Base-by-base conservation (phyloP, 768 basidiomycete species). In the Agrocybe praecox region DNA sequence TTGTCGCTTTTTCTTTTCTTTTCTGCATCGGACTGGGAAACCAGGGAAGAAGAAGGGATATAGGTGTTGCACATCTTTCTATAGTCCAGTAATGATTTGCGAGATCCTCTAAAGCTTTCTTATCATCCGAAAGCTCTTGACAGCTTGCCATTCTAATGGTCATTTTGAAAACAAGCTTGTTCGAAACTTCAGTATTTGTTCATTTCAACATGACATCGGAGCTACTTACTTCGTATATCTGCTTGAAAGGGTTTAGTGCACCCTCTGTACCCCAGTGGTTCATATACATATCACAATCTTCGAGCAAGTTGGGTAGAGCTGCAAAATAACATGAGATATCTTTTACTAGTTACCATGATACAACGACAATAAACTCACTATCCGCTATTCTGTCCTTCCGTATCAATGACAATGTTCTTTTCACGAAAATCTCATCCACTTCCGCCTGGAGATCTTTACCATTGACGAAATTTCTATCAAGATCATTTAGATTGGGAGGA, bases 111-210 rank as follows among this genome's bases (percentile, higher is more conserved):
- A 73, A 59, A 5, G 64, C 64, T 3, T 62, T 60, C 3, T 33
- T 26, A 47, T 75, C 65, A 6, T 67, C 61, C 1, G 74, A 67
- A 2, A 76, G 65, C 44, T 75, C 74, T 10, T 58, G 52, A 49
- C 74, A 76, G 8, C 68, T 68, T 12, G 66, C 66, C 71, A 75
- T 69, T 23, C 74, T 65, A 15, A 73, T 63, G 0, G 72, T 75
- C 68, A 76, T 68, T 61, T 72, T 71, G 59, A 74, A 71, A 1
- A 72, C 67, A 34, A 74, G 65, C 74, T 75, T 5, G 5, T 15
- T 15, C 12, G 12, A 14, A 40, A 6, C 36, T 18, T 33, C 10
- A 19, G 15, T 14, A 23, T 23, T 42, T 11, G 2, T 19, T 6
- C 34, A 34, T 18, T 12, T 14, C 9, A 10, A 23, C 53, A 17